These are phyloP conservation scores for Penicillium sp. DNA, from an alignment of 2,329 filamentous ascomycete genomes.

Conservation along the genomic window DNA sequence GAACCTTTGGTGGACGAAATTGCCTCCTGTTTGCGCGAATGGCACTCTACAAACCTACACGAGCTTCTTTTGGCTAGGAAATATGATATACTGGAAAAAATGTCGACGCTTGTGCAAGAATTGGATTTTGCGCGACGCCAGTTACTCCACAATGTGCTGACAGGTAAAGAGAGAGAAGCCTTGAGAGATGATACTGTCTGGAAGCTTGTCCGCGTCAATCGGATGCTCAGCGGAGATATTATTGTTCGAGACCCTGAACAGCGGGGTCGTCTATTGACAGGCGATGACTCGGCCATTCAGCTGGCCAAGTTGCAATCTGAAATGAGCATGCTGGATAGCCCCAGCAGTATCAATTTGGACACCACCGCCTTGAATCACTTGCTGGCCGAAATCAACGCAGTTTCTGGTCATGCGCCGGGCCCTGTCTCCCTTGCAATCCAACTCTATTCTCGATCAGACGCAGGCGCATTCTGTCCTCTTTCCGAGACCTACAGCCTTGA, in stretches of 20 bases:
- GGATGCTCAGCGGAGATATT: slow-evolving; percentile 85
- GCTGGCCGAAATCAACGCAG: slow-evolving; percentile 74
- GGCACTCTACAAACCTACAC: slow-evolving; percentile 96
- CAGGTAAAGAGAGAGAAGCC: slow-evolving; percentile 70
- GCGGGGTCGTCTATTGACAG: slow-evolving; percentile 78
- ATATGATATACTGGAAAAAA: slow-evolving; percentile 72
- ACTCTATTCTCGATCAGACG: slow-evolving; percentile 65
- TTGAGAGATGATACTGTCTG: slow-evolving; percentile 88
- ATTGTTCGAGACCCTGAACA: slow-evolving; percentile 86
- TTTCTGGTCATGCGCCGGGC: slow-evolving; percentile 70
- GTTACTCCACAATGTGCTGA: slow-evolving; percentile 89
- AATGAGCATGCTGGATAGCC: slow-evolving; percentile 87
- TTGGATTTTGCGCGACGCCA: slow-evolving; percentile 82
- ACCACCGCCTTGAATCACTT: slow-evolving; percentile 71
- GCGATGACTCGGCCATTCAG: slow-evolving; percentile 87
- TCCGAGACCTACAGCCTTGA: slow-evolving; percentile 81
- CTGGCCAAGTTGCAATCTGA: slow-evolving; percentile 86
- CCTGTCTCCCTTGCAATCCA: slow-evolving; percentile 71
- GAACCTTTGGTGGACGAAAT: slow-evolving; percentile 97
- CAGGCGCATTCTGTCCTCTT: slow-evolving; percentile 58
- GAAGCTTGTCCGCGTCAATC: slow-evolving; percentile 91
- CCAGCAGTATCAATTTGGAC: slow-evolving; percentile 62
- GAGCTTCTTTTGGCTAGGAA: slow-evolving; percentile 77
- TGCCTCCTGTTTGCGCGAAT: slow-evolving; percentile 90
- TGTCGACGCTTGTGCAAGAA: slow-evolving; percentile 73